phyloP scores from a whole-genome alignment of 148 eudicot species.

The Nepenthes mirabilis region DNA sequence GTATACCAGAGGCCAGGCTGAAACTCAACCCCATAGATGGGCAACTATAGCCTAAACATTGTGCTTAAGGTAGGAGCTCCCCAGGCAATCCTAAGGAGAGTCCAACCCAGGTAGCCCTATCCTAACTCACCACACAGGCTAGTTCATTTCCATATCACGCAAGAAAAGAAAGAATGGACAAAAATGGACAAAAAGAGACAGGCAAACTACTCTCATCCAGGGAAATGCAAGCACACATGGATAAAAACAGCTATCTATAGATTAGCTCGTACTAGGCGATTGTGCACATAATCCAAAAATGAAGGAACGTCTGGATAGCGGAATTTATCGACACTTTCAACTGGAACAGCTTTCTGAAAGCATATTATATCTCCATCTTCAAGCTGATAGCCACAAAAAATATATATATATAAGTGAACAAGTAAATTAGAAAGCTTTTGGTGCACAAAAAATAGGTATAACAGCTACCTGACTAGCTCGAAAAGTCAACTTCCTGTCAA shows the following conservation, averaged over 20 bases:
- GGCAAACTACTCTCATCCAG: background rate
- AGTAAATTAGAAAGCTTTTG: background rate
- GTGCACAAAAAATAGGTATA: background rate
- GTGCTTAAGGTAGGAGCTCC: too few species aligned
- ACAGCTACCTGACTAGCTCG: constrained; percentile 45
- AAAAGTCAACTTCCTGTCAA: constrained; percentile 46
- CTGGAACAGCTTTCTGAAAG: constrained; percentile 44
- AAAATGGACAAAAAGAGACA: background rate
- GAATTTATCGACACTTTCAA: constrained; percentile 29
- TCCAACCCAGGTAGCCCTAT: too few species aligned
- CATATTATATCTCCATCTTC: constrained; percentile 79
- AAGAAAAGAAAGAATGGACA: background rate
- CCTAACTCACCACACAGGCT: too few species aligned
- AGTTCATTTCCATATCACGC: too few species aligned
- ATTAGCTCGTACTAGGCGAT: constrained; percentile 46
- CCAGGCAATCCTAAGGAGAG: too few species aligned
- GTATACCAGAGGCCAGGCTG: too few species aligned
- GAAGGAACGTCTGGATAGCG: constrained; percentile 61
- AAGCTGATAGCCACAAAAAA: constrained; percentile 25
- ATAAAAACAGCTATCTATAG: background rate
- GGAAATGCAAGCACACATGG: background rate
- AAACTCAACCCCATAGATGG: too few species aligned
- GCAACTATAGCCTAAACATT: too few species aligned
- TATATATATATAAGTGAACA: background rate
- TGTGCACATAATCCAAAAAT: constrained; percentile 60